Base-by-base conservation (phyloP, 176 grass and related monocot genomes). In the Poa annua region DNA sequence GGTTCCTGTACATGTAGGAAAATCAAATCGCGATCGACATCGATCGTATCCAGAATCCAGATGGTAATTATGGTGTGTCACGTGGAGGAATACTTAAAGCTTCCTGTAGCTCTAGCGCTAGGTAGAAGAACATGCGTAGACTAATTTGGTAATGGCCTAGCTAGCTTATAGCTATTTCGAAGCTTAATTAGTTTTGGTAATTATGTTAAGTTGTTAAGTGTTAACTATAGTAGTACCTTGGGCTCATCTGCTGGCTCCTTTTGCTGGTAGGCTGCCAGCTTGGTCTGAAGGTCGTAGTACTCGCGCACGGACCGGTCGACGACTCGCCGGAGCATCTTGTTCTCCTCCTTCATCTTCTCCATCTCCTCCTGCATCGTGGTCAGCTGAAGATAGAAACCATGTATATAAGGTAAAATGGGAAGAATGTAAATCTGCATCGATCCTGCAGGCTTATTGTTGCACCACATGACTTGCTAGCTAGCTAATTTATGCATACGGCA, bases 311-410 rank as follows among this genome's bases (percentile, higher is more conserved):
- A 87, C 38, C 22, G 73, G 78, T 96, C 92, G 55, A 96, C 85
- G 17, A 73, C 78, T 80, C 71, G 85, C 75, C 73, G 84, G 74
- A 96, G 89, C 48, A 87, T 57, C 85, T 39, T 54, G 85, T 99
- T 99, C 80, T 99, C 96, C 74, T 95, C 89, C 87, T 92, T 93
- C 87, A 99, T 86, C 47, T 84, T 90, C 85, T 92, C 89, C 89
- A 99, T 90, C 87, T 93, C 87, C 25, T 82, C 83, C 83, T 99
- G 93, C 77, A 96, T 83, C 80, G 60, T 52, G 80, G 83, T 80
- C 63, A 96, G 59, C 96, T 98, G 82, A 15, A 82, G n/a, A 79
- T 36, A 25, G 41, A 79, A 15, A 11, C 52, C 10, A 74, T n/a
- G n/a, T 13, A 62, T 2, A 7, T 20, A 26, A 24, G 22, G 53